These are phyloP conservation scores for Stagonosporopsis cucurbitacearum DNA, from an alignment of 2,329 filamentous ascomycete genomes.

Conservation along the genomic window DNA sequence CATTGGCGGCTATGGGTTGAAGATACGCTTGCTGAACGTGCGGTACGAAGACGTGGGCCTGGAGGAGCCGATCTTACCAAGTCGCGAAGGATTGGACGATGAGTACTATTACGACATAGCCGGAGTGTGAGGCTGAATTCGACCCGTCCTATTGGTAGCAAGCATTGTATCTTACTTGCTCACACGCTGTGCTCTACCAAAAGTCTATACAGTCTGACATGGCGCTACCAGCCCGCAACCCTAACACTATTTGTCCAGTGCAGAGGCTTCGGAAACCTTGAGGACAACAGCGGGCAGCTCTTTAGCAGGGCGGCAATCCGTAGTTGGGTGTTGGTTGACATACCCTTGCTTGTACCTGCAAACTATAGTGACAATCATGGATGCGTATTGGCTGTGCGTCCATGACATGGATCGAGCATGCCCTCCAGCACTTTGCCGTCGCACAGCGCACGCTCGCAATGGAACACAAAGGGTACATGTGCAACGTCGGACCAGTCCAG, in stretches of 20 bases:
- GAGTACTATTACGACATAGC: slow-evolving; percentile 85
- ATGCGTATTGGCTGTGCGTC: slow-evolving; percentile 15
- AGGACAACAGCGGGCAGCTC: neutral
- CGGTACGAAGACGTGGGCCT: slow-evolving; percentile 76
- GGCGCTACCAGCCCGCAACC: slow-evolving; percentile 10
- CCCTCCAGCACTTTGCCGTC: slow-evolving; percentile 25
- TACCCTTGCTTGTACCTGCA: slow-evolving; percentile 37
- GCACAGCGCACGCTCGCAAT: slow-evolving; percentile 33
- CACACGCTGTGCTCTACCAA: slow-evolving; percentile 4
- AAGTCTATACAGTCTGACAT: slow-evolving; percentile 9
- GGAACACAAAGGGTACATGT: slow-evolving; percentile 28
- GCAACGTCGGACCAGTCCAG: slow-evolving; percentile 22
- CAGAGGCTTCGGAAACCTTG: neutral
- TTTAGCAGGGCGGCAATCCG: slow-evolving; percentile 7
- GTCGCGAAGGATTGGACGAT: slow-evolving; percentile 83
- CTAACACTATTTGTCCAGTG: neutral
- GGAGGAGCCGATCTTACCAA: slow-evolving; percentile 79
- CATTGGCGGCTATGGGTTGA: slow-evolving; percentile 88
- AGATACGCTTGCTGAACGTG: slow-evolving; percentile 91
- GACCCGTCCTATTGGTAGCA: slow-evolving; percentile 13
- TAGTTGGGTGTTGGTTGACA: slow-evolving; percentile 19
- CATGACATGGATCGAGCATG: slow-evolving; percentile 24
- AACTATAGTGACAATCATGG: slow-evolving; percentile 16
- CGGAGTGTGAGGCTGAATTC: slow-evolving; percentile 31
- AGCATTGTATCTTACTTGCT: neutral